Conservation (phyloP, 2,329 filamentous ascomycete genomes). For the Phialemoniopsis sp. region DNA sequence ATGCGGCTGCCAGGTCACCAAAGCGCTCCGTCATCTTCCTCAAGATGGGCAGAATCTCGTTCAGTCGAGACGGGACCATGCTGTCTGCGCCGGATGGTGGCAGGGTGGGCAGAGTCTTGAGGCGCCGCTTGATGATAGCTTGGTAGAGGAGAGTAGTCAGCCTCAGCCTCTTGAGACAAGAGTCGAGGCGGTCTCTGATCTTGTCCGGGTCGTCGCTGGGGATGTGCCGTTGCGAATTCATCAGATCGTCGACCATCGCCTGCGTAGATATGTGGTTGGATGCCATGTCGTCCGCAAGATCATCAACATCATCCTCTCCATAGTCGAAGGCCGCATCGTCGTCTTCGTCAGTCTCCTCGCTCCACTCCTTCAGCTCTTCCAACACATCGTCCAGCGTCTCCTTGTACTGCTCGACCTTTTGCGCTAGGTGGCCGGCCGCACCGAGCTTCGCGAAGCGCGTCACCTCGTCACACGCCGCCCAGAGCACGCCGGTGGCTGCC, state of each 20-base stretch:
- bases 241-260: slow-evolving; percentile 63
- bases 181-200: slow-evolving; percentile 62
- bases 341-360: slow-evolving; percentile 64
- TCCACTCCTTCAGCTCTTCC: slow-evolving; percentile 85
- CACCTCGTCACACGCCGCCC: slow-evolving; percentile 77
- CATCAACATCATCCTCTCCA: slow-evolving; percentile 35
- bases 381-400: slow-evolving; percentile 78
- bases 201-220: slow-evolving; percentile 59
- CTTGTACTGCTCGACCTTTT: slow-evolving; percentile 69
- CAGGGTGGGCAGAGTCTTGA: slow-evolving; percentile 53
- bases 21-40: slow-evolving; percentile 61
- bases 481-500: slow-evolving; percentile 71
- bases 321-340: slow-evolving; percentile 35
- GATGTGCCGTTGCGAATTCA: slow-evolving; percentile 57
- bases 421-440: slow-evolving; percentile 64
- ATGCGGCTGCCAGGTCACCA: slow-evolving; percentile 65
- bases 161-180: slow-evolving; percentile 59
- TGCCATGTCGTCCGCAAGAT: slow-evolving; percentile 19
- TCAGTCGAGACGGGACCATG: slow-evolving; percentile 37
- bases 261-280: slow-evolving; percentile 32
- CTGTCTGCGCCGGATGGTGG: slow-evolving; percentile 19
- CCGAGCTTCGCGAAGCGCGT: slow-evolving; percentile 61
- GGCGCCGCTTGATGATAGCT: slow-evolving; percentile 64
- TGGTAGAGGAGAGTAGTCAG: slow-evolving; percentile 66
- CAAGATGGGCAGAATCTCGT: slow-evolving; percentile 53